phyloP scores from a whole-genome alignment of 345 rosid species.

The Lepidium sativum region DNA sequence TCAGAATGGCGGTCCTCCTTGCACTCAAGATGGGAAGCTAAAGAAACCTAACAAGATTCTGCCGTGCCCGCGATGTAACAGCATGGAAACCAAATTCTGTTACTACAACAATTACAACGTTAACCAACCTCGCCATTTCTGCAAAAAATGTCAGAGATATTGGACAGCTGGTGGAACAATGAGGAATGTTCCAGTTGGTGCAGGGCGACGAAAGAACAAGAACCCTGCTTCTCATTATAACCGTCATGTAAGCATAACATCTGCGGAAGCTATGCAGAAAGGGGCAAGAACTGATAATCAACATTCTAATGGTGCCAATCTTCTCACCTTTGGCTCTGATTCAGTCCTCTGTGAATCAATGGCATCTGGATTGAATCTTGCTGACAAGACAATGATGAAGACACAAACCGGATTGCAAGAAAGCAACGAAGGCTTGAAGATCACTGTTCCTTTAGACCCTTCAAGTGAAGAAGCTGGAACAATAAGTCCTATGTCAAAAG shows the following conservation, averaged over 20 bases:
- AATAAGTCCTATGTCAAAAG: conserved; percentile 13
- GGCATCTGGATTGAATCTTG: conserved; percentile 71
- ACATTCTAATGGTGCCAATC: conserved; percentile 51
- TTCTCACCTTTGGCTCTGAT: conserved; percentile 73
- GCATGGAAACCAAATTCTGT: conserved; percentile 93
- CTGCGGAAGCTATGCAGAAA: conserved; percentile 47
- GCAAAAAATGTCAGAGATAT: conserved; percentile 93
- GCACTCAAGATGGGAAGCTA: conserved; percentile 46
- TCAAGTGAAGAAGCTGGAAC: conserved; percentile 12
- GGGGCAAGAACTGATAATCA: conserved; percentile 38
- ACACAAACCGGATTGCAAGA: conserved; percentile 22
- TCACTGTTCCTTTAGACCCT: conserved; percentile 21
- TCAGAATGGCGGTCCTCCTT: conserved; percentile 29
- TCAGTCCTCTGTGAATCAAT: conserved; percentile 70
- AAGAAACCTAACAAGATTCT: conserved; percentile 84
- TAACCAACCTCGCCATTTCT: conserved; percentile 89
- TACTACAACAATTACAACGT: conserved; percentile 92
- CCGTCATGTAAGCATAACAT: conserved; percentile 51
- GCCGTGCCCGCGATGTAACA: conserved; percentile 89
- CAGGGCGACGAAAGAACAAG: conserved; percentile 93
- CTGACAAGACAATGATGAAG: conserved; percentile 44
- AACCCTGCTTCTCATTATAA: conserved; percentile 54
- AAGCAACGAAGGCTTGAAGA: conserved; percentile 14
- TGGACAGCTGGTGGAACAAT: conserved; percentile 98
- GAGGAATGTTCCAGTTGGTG: conserved; percentile 95